phyloP scores from a whole-genome alignment of 345 rosid species.

The Corchorus capsularis region DNA sequence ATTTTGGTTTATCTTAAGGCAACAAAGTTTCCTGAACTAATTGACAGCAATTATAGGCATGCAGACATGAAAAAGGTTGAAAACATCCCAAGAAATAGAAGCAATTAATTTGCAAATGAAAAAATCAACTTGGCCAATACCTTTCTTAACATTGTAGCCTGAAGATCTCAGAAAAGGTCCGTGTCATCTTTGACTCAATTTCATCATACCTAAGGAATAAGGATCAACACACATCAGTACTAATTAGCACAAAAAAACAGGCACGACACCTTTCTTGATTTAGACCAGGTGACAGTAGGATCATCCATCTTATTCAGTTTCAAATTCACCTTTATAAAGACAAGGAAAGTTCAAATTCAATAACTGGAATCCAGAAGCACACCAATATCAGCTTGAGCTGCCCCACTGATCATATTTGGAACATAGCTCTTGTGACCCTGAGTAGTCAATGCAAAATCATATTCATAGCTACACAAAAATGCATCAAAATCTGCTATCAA shows the following conservation, averaged over 20 bases:
- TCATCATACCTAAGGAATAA: constrained; percentile 95
- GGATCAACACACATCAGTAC: background rate
- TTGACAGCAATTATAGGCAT: background rate
- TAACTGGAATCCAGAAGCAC: constrained; percentile 40
- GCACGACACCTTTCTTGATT: constrained; percentile 73
- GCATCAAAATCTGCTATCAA: background rate
- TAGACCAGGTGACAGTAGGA: constrained; percentile 91
- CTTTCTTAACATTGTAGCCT: constrained; percentile 98
- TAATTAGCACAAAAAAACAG: background rate
- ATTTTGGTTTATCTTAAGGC: too few species aligned
- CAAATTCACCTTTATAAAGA: constrained; percentile 76
- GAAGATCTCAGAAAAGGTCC: constrained; percentile 86
- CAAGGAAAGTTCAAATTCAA: constrained; percentile 1
- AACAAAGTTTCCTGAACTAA: constrained; percentile 2
- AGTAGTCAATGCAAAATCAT: background rate
- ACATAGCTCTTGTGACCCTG: constrained; percentile 99
- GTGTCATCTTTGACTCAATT: constrained; percentile 81
- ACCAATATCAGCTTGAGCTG: constrained; percentile 98
- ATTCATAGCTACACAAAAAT: background rate
- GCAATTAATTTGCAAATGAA: background rate
- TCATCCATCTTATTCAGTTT: constrained; percentile 99
- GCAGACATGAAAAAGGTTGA: background rate
- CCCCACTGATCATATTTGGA: constrained; percentile 99
- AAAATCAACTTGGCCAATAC: constrained; percentile 32
- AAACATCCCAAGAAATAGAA: background rate